Evolutionary conservation across 2,329 filamentous ascomycete species (phyloP), one percentile per base, ranked within the genome.

Genomic region (Daldinia sp.): DNA sequence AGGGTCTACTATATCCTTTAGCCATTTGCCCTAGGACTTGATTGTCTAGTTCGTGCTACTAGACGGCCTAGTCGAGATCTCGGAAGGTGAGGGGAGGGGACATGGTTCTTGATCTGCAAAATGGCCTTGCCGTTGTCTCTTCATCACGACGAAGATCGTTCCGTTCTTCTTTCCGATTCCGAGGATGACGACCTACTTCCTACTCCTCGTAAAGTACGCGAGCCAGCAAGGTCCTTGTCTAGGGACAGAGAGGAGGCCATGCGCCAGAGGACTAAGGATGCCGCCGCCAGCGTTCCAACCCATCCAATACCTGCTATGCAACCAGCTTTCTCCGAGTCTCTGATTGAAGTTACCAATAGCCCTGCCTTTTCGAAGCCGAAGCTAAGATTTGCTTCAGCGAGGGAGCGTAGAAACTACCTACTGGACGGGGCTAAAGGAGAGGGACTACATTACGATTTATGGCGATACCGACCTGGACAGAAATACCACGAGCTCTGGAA

Each of bases 401-500:
- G 86, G 74, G 84, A 81, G 58, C 87, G 92, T 72, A 89, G 90
- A 70, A 89, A 89, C 72, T 84, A 84, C 76, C 84, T 96, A 30
- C 84, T 97, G 48, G 89, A 92, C 67, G 88, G 89, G 70, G 84
- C 86, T 41, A 86, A 89, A 65, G 89, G 90, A 67, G 91, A 92
- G 65, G 87, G 89, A 13, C 87, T 93, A 12, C 92, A 93, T 77
- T 90, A 89, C 59, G 87, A 90, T 55, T 82, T 88, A 77, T 97
- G 94, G 93, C 89, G 91, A 65, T 90, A 92, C 78, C 89, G 90
- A 60, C 86, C 89, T 0, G 89, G 89, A 48, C 93, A 96, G 78
- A 88, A 89, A 75, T 91, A 93, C 76, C 96, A 98, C 77, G 93
- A 97, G 70, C 83, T 98, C 67, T 91, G 91, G 84, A 98, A 98